Base-by-base conservation (phyloP, 164 flowering plant species). In the Vitis cinerea region DNA sequence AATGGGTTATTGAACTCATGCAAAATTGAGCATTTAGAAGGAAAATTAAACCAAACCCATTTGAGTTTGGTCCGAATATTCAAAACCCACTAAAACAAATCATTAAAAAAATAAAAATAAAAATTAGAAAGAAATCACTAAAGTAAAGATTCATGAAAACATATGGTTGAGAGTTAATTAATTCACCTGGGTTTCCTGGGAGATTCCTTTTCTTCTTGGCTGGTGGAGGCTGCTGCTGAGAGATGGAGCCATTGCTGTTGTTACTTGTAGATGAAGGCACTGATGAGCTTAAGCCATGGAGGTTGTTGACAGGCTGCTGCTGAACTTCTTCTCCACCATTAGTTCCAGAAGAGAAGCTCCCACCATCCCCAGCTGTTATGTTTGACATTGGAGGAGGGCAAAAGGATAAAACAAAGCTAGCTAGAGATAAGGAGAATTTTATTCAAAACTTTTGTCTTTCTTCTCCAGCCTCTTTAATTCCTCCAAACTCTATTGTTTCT, bases 171-270 rank as follows among this genome's bases (percentile, higher is more conserved):
- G 31, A 29, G 27, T 30, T 37, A 6, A 17, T 29, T 51, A 16
- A 17, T 12, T 31, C 3, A 77, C 83, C 83, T 74, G 83, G 83
- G 50, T 23, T 80, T 69, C 83, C 83, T 53, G 83, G 80, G 2
- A 65, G 67, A 64, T 71, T 80, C 64, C 83, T 71, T 49, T 74
- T 80, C 74, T 69, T 80, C 73, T 80, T 80, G 31, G 17, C 12
- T 2, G 66, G 57, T 11, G 71, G 68, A 29, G 54, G 64, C 2
- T 62, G 66, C 17, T 63, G 67, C 48, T 31, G 65, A 2, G 77
- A 14, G 10, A 58, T 10, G 61, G 61, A 67, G 57, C 77, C 75
- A 74, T 74, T 70, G 77, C 59, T 74, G 17, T 37, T 2, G 44
- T 12, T 51, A 31, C n/a, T 19, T 27, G 67, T 59, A 27, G 51